phyloP scores from a whole-genome alignment of 2,329 filamentous ascomycete species.

The Colletotrichum lentis region DNA sequence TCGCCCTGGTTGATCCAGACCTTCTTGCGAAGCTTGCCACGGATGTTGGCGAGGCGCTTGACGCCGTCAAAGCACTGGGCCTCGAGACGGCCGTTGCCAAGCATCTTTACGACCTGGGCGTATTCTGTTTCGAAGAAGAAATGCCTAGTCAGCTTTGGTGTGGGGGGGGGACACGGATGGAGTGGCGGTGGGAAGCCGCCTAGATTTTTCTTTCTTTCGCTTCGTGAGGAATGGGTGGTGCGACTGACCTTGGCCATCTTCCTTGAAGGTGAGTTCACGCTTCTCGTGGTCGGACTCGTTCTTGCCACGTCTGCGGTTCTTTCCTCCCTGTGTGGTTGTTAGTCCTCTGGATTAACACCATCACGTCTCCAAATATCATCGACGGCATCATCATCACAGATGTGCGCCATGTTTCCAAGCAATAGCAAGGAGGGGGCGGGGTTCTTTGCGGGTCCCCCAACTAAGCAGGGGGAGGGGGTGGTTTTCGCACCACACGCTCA shows the following conservation, averaged over 20 bases:
- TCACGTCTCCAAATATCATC: conserved; percentile 5
- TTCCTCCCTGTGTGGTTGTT: conserved; percentile 76
- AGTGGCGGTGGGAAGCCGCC: background rate
- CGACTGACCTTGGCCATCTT: conserved; percentile 83
- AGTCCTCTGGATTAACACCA: conserved; percentile 3
- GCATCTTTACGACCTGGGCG: conserved; percentile 94
- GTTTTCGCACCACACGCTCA: conserved; percentile 16
- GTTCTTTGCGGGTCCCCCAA: conserved; percentile 36
- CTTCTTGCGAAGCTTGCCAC: conserved; percentile 98
- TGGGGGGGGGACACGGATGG: background rate
- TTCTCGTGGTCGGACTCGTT: conserved; percentile 99
- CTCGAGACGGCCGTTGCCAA: conserved; percentile 92
- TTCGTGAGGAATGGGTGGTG: background rate
- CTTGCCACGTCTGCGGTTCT: conserved; percentile 98
- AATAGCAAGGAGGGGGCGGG: conserved; percentile 37
- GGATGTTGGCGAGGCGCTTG: conserved; percentile 73
- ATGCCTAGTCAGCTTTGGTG: conserved; percentile 2
- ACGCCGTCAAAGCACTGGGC: conserved; percentile 94
- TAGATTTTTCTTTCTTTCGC: background rate
- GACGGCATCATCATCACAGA: conserved; percentile 20
- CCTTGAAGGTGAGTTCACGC: conserved; percentile 98
- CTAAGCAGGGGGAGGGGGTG: conserved; percentile 31
- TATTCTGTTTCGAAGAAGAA: conserved; percentile 66
- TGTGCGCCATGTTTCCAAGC: conserved; percentile 26
- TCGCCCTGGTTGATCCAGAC: conserved; percentile 99